A percentile compares a stretch with the other conserved stretches of the same genome.
phyloP scores from a whole-genome alignment of 345 rosid genomes.

The Excoecaria cochinchinensis region DNA sequence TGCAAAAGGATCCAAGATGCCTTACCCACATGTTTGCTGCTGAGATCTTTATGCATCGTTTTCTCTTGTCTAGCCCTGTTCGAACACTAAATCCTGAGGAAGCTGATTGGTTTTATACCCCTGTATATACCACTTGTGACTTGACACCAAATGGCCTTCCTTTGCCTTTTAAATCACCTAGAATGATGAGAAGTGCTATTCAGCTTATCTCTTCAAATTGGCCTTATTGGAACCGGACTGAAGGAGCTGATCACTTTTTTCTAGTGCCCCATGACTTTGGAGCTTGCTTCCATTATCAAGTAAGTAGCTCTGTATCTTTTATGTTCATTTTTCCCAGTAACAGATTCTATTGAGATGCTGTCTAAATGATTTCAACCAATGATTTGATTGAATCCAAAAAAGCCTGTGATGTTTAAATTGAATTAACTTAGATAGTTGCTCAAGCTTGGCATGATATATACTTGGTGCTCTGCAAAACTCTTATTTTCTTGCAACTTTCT shows the following conservation, averaged over 20 bases:
- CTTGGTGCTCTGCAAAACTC: neutral
- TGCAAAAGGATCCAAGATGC: slow-evolving; percentile 34
- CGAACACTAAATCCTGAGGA: slow-evolving; percentile 32
- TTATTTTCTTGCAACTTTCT: neutral
- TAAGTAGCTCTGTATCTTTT: slow-evolving; percentile 8
- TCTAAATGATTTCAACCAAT: slow-evolving; percentile 2
- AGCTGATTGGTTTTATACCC: slow-evolving; percentile 40
- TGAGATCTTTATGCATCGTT: slow-evolving; percentile 39
- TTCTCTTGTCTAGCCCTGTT: slow-evolving; percentile 34
- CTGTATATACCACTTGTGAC: slow-evolving; percentile 36
- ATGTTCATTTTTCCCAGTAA: neutral
- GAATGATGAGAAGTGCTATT: slow-evolving; percentile 37
- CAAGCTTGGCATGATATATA: no score
- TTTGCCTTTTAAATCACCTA: slow-evolving; percentile 35
- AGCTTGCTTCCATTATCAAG: slow-evolving; percentile 31
- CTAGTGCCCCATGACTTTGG: slow-evolving; percentile 38
- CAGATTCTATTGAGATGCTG: neutral
- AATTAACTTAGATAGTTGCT: no score
- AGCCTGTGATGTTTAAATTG: neutral
- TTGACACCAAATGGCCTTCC: slow-evolving; percentile 40
- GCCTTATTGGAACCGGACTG: slow-evolving; percentile 30
- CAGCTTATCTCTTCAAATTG: slow-evolving; percentile 37
- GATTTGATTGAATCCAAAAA: neutral
- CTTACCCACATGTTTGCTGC: slow-evolving; percentile 38
- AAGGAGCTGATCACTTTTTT: slow-evolving; percentile 37